phyloP scores from a whole-genome alignment of 1,284 basidiomycete genomes.

The Ustilago sp. region DNA sequence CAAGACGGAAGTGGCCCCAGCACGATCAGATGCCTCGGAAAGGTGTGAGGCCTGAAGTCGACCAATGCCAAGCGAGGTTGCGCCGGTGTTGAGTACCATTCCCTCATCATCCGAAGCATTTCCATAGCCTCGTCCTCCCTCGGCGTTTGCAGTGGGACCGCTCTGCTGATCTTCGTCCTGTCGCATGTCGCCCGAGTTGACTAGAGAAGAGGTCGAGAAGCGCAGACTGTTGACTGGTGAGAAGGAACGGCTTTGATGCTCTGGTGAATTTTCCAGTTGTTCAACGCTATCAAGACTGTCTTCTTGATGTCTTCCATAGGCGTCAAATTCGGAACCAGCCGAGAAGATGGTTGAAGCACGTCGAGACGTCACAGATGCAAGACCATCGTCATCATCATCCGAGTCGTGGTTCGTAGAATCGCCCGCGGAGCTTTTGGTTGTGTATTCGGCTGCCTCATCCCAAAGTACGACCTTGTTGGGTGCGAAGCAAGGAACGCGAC shows the following conservation, averaged over 20 bases:
- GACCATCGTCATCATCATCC: slow-evolving; percentile 28
- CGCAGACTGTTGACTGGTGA: slow-evolving; percentile 14
- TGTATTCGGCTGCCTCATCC: slow-evolving; percentile 57
- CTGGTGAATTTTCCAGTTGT: not conserved
- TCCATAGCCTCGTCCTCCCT: not conserved
- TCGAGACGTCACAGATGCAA: slow-evolving; percentile 7
- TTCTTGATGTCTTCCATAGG: slow-evolving; percentile 17
- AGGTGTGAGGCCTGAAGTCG: slow-evolving; percentile 24
- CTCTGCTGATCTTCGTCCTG: not conserved
- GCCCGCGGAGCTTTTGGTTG: not conserved
- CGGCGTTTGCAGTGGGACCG: not conserved
- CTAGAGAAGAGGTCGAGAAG: slow-evolving; percentile 28
- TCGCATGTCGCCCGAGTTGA: slow-evolving; percentile 9
- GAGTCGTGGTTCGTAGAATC: slow-evolving; percentile 8
- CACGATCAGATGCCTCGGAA: not conserved
- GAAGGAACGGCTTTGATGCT: not conserved
- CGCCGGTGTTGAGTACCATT: slow-evolving; percentile 25
- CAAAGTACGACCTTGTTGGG: slow-evolving; percentile 65
- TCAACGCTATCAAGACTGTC: not conserved
- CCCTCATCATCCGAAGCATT: not conserved
- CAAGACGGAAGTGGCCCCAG: not conserved
- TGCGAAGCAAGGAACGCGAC: slow-evolving; percentile 60
- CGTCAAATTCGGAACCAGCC: slow-evolving; percentile 49
- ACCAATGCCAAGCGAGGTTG: slow-evolving; percentile 44
- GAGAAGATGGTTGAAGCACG: slow-evolving; percentile 58